Evolutionary conservation across 495 filamentous ascomycete species (phyloP), one percentile per base, ranked within the genome.

Genomic region (Copromyces sp.): DNA sequence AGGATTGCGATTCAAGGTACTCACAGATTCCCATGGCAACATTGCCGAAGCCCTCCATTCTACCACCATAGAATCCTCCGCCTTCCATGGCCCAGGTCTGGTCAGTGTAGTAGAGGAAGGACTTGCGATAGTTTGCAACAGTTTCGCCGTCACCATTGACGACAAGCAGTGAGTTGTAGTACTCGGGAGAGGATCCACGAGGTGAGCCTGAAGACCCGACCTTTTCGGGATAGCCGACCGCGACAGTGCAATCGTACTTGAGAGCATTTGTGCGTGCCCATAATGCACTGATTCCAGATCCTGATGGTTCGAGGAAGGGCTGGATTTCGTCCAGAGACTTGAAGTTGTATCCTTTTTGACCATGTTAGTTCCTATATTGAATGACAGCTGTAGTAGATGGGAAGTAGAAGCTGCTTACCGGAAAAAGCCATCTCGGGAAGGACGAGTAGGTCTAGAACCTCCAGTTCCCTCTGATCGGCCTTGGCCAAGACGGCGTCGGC

Each of bases 1-100:
- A n/a, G n/a, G 8, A 17, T 35, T 35, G 7, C 6, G 29, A 17
- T 69, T 37, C 14, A 68, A 29, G 8, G 42, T 59, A 75, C 93
- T 89, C 92, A 87, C 95, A 97, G 73, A 98, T 97, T 8, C 94
- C 95, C 78, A 93, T 91, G 3, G 92, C 90, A 12, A 92, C 89
- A 8, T 87, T 83, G n/a, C 86, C 87, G 37, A 89, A 73, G n/a
- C 80, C 82, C 7, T 83, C 83, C 24, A 90, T 78, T 5, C 80
- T 74, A 3, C 85, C 87, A 44, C 78, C 75, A 78, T 78, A 90
- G 76, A 91, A 93, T 17, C 90, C 90, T 5, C 83, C 81, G 12
- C 93, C 93, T 81, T 97, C 94, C 3, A 86, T 79, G 1, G 95
- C 94, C 95, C 95, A 99, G 0, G 89, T 92, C 77, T 94, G 93